Conservation (phyloP, 352 stramenopile genomes). For the Globisporangium cylindrosporum region DNA sequence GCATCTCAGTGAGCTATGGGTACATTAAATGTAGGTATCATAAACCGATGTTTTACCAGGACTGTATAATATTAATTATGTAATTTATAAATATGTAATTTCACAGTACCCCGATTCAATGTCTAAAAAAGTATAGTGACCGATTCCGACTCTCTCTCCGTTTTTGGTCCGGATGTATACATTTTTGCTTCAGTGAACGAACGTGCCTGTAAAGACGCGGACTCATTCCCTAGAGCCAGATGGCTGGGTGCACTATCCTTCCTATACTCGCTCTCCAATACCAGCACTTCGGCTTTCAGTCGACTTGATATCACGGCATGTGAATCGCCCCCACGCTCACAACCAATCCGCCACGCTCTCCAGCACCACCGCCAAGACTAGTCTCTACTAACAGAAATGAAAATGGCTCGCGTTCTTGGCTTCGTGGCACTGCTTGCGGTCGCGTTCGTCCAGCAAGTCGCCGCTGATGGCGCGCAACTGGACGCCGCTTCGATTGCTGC, state of each 20-base stretch:
- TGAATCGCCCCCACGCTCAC: background rate
- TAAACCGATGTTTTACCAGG: background rate
- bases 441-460: background rate
- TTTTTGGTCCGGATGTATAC: background rate
- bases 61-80: background rate
- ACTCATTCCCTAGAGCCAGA: background rate
- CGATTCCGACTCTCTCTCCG: background rate
- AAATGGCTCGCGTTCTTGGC: slow-evolving; percentile 3
- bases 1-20: background rate
- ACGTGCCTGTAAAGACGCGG: slow-evolving; percentile 3
- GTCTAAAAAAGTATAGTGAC: background rate
- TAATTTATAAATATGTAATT: background rate
- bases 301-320: background rate
- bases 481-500: slow-evolving; percentile 16
- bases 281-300: background rate
- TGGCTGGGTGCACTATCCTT: background rate
- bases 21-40: background rate
- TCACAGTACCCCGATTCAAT: background rate
- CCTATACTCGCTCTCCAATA: background rate
- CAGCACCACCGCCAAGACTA: background rate
- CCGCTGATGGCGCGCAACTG: slow-evolving; percentile 1
- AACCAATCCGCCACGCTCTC: slow-evolving; percentile 7
- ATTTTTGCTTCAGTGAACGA: background rate
- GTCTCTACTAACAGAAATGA: background rate
- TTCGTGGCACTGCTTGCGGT: slow-evolving; percentile 6